Percentiles rank a stretch among this genome's conserved stretches.
These are phyloP conservation scores for Solanum medicagineum DNA, from an alignment of 257 asterid species.

Conservation along the genomic window DNA sequence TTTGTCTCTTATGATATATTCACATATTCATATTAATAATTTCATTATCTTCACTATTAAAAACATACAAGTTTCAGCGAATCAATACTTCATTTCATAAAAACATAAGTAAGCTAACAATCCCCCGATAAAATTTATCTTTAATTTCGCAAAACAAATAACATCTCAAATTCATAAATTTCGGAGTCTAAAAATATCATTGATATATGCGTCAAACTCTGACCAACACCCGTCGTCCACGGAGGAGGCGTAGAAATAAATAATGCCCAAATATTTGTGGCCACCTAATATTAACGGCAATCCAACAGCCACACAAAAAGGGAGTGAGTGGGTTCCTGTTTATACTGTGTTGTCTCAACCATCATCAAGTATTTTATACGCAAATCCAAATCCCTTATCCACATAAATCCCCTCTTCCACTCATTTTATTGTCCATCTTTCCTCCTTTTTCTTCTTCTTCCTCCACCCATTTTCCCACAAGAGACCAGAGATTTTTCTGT, in stretches of 20 bases:
- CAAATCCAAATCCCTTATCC: constrained; percentile 3
- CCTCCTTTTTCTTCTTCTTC: neutral
- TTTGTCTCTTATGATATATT: no score
- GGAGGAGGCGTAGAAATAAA: neutral
- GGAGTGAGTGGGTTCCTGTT: neutral
- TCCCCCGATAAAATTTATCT: neutral
- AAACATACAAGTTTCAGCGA: no score
- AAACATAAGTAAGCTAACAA: no score
- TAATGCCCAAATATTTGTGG: constrained; percentile 2
- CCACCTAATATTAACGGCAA: constrained; percentile 20
- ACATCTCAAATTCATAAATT: neutral
- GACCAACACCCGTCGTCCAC: neutral
- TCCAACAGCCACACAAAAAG: constrained; percentile 27
- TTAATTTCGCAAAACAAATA: neutral
- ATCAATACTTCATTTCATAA: no score
- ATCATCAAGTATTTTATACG: constrained; percentile 28
- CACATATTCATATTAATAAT: no score
- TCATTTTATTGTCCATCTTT: neutral
- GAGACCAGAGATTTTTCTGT: neutral
- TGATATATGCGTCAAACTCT: neutral
- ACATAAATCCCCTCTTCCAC: neutral
- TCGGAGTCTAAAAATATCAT: neutral
- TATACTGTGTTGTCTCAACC: constrained; percentile 18
- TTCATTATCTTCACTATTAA: no score
- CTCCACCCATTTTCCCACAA: neutral